phyloP scores from a whole-genome alignment of 2,329 filamentous ascomycete species.

The Fusarium pseudoanthophilum region DNA sequence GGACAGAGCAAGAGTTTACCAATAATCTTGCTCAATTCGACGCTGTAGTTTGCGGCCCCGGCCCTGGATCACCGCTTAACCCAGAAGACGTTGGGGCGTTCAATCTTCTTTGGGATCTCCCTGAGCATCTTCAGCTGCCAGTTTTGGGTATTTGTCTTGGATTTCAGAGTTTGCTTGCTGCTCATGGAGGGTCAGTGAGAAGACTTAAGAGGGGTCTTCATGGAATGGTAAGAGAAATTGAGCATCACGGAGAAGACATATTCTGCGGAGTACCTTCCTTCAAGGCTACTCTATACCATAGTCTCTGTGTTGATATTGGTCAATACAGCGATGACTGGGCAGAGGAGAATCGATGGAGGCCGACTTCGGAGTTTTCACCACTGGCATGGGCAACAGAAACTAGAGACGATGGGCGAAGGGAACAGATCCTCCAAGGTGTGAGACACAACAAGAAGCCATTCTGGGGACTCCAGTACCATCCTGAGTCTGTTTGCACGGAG shows the following conservation, averaged over 20 bases:
- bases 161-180: constrained; percentile 82
- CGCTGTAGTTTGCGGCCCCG: constrained; percentile 89
- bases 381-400: constrained; percentile 71
- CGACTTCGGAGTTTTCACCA: constrained; percentile 60
- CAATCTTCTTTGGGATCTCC: constrained; percentile 76
- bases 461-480: constrained; percentile 91
- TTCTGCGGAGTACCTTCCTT: constrained; percentile 71
- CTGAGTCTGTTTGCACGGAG: constrained; percentile 88
- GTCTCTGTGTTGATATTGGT: constrained; percentile 65
- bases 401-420: constrained; percentile 50
- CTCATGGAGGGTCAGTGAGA: constrained; percentile 73
- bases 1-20: constrained; percentile 57
- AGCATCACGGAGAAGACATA: constrained; percentile 69
- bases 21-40: constrained; percentile 69
- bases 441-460: constrained; percentile 76
- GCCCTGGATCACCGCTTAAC: constrained; percentile 82
- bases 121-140: constrained; percentile 70
- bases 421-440: constrained; percentile 79
- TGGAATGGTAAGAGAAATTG: constrained; percentile 78
- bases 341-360: constrained; percentile 52
- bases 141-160: constrained; percentile 90
- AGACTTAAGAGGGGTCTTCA: constrained; percentile 80
- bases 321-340: constrained; percentile 44
- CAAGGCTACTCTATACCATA: constrained; percentile 81
- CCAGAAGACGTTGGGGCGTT: constrained; percentile 86